These are phyloP conservation scores for Blastobotrys illinoisensis DNA, from an alignment of 1,139 yeast genomes.

Conservation along the genomic window DNA sequence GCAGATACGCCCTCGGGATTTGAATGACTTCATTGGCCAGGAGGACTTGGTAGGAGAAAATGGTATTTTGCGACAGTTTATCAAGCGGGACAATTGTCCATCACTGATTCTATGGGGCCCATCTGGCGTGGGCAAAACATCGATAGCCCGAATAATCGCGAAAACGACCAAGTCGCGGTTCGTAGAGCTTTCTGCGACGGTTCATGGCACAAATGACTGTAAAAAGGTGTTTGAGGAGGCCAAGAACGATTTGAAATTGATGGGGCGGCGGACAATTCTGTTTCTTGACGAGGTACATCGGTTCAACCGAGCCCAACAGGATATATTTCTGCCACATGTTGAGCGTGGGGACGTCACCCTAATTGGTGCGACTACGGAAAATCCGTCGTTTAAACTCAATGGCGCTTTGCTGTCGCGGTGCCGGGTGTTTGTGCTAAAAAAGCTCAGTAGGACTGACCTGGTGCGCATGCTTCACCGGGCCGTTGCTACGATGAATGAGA, in stretches of 20 bases:
- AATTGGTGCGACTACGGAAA: constrained; percentile 96
- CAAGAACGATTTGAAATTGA: constrained; percentile 56
- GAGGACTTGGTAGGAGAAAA: constrained; percentile 67
- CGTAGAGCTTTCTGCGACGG: constrained; percentile 83
- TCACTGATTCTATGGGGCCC: constrained; percentile 94
- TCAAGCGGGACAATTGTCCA: constrained; percentile 54
- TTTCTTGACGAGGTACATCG: constrained; percentile 93
- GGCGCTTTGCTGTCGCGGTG: constrained; percentile 85
- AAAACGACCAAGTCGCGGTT: constrained; percentile 51
- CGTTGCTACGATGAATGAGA: constrained; percentile 52
- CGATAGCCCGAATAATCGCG: constrained; percentile 60
- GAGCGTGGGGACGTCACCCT: constrained; percentile 39
- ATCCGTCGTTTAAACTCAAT: constrained; percentile 86
- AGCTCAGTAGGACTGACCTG: constrained; percentile 52
- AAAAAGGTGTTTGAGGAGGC: constrained; percentile 71
- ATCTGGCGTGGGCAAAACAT: constrained; percentile 92
- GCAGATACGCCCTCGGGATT: constrained; percentile 64
- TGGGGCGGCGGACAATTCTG: constrained; percentile 67
- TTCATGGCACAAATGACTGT: constrained; percentile 65
- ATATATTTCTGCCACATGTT: constrained; percentile 48
- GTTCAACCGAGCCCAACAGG: constrained; percentile 86
- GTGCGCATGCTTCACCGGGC: constrained; percentile 58
- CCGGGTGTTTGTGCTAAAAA: constrained; percentile 76
- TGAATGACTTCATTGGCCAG: constrained; percentile 84
- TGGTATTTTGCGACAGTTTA: constrained; percentile 68